These are phyloP conservation scores for Fusarium heterosporum DNA, from an alignment of 2,329 filamentous ascomycete genomes.

Conservation along the genomic window DNA sequence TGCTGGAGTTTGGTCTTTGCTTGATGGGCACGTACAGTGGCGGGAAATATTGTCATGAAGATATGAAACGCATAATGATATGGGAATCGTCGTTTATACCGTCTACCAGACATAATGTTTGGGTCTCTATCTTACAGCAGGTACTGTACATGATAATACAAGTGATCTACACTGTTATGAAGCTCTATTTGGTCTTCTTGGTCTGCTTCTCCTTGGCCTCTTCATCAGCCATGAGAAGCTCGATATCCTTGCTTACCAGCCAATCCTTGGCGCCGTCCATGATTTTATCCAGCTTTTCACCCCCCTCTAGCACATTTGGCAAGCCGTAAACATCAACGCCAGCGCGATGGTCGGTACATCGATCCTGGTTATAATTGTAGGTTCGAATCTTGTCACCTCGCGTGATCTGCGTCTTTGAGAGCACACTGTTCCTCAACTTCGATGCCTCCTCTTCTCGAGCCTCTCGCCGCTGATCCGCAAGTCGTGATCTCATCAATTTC, in stretches of 20 bases:
- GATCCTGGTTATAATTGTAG: slow-evolving; percentile 81
- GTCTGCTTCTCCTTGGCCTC: slow-evolving; percentile 52
- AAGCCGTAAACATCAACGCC: slow-evolving; percentile 84
- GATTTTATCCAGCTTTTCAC: slow-evolving; percentile 75
- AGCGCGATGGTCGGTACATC: slow-evolving; percentile 90
- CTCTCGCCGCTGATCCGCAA: slow-evolving; percentile 84
- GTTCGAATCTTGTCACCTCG: slow-evolving; percentile 94
- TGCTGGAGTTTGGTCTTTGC: slow-evolving; percentile 37
- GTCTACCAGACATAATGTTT: slow-evolving; percentile 4
- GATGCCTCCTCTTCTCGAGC: slow-evolving; percentile 84
- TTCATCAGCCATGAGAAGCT: slow-evolving; percentile 75
- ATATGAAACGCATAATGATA: slow-evolving; percentile 29
- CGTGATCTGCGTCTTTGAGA: slow-evolving; percentile 84
- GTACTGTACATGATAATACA: slow-evolving; percentile 37
- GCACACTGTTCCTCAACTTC: slow-evolving; percentile 78
- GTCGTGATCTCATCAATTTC: slow-evolving; percentile 81
- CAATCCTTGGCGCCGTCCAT: slow-evolving; percentile 83
- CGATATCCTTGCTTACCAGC: slow-evolving; percentile 80
- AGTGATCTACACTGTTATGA: slow-evolving; percentile 12
- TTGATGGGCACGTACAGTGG: slow-evolving; percentile 11
- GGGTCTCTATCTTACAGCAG: slow-evolving; percentile 29
- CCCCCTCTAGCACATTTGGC: slow-evolving; percentile 81
- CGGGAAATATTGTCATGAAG: slow-evolving; percentile 12
- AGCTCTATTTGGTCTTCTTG: slow-evolving; percentile 21
- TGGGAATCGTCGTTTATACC: slow-evolving; percentile 20